Conservation (phyloP, 306 rosid genomes). For the Prunus mira region DNA sequence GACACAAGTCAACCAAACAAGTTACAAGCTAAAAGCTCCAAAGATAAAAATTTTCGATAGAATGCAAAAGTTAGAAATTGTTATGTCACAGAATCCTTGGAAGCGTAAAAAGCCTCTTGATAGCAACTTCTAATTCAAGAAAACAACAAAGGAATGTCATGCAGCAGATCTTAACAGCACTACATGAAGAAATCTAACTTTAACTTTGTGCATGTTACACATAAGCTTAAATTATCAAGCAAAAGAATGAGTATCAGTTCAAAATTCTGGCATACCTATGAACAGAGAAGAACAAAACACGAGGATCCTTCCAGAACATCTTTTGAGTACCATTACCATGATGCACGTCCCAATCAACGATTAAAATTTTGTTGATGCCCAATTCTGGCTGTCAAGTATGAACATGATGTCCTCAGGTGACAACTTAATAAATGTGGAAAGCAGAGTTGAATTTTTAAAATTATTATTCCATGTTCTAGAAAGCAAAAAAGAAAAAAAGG, state of each 20-base stretch:
- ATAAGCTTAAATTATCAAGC: background rate
- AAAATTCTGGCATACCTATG: constrained; percentile 58
- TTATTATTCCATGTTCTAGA: background rate
- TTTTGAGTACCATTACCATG: constrained; percentile 98
- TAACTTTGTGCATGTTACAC: constrained; percentile 3
- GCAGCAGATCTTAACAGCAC: background rate
- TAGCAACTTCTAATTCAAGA: background rate
- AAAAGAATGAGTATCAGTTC: constrained; percentile 2
- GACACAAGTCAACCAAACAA: constrained; percentile 4
- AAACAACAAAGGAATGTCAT: background rate
- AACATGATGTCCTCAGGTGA: constrained; percentile 15
- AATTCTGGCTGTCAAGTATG: constrained; percentile 65
- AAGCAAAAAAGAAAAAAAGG: background rate
- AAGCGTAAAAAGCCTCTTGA: constrained; percentile 3
- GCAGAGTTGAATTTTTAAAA: background rate
- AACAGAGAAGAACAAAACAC: constrained; percentile 90
- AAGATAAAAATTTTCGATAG: background rate
- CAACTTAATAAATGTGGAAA: constrained; percentile 3
- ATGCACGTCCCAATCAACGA: constrained; percentile 99
- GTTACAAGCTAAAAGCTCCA: constrained; percentile 13
- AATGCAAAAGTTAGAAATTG: background rate
- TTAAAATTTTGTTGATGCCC: constrained; percentile 67
- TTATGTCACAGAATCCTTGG: constrained; percentile 1
- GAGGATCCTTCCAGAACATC: constrained; percentile 81
- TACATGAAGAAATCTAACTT: background rate